These are phyloP conservation scores for Pulveroboletus sp. DNA, from an alignment of 1,284 basidiomycete species.

Conservation along the genomic window DNA sequence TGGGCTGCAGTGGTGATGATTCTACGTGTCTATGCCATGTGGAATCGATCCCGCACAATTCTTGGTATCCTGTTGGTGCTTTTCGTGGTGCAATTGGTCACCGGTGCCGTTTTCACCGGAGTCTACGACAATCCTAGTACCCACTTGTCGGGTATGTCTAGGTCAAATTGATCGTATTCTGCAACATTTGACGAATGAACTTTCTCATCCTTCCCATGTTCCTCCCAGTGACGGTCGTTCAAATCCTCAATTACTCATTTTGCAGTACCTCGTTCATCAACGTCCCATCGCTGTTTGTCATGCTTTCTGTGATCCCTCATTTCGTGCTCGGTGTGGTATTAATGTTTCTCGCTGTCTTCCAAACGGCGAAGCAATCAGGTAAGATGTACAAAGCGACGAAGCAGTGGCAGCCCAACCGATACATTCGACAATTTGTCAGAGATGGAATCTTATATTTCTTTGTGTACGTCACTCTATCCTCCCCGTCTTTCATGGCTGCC, in stretches of 20 bases:
- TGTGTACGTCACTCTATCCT: constrained; percentile 7
- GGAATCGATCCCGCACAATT: constrained; percentile 1
- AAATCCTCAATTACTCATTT: no score
- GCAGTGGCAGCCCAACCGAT: constrained; percentile 5
- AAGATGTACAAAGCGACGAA: constrained; percentile 8
- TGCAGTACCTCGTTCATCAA: background rate
- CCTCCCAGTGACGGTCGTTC: no score
- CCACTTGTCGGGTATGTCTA: no score
- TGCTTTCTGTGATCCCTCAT: background rate
- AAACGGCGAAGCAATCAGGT: background rate
- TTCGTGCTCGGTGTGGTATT: background rate
- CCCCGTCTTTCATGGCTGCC: background rate
- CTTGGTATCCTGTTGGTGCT: constrained; percentile 5
- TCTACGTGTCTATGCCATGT: constrained; percentile 11
- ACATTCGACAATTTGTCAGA: constrained; percentile 3
- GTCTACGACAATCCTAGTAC: no score
- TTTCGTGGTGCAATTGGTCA: background rate
- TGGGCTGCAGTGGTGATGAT: constrained; percentile 11
- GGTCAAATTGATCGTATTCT: no score
- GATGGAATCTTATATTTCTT: constrained; percentile 19
- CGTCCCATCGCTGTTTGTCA: no score
- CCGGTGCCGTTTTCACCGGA: background rate
- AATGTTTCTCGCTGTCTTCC: constrained; percentile 6
- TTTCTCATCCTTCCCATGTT: no score
- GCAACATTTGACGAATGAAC: no score